These are phyloP conservation scores for Penicillium samsonianum DNA, from an alignment of 495 filamentous ascomycete genomes.

Conservation along the genomic window DNA sequence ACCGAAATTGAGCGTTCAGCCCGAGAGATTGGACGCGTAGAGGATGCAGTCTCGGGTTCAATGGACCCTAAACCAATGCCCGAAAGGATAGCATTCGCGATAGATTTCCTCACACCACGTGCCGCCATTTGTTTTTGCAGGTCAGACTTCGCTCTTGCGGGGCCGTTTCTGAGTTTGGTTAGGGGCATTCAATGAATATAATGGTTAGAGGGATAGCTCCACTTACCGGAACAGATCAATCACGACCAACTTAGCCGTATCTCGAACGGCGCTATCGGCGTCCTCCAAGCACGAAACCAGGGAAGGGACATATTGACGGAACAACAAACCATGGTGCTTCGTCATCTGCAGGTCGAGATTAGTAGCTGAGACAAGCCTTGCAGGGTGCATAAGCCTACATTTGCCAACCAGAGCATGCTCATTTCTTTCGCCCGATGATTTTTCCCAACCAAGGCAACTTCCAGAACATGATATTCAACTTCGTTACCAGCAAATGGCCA, in stretches of 20 bases:
- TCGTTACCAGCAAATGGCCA: slow-evolving; percentile 67
- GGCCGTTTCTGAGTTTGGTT: slow-evolving; percentile 59
- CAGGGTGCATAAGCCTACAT: slow-evolving; percentile 53
- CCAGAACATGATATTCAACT: slow-evolving; percentile 77
- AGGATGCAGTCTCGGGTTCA: slow-evolving; percentile 28
- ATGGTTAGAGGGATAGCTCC: slow-evolving; percentile 25
- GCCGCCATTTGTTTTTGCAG: slow-evolving; percentile 77
- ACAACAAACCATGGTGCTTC: slow-evolving; percentile 70
- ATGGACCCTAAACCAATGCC: slow-evolving; percentile 58
- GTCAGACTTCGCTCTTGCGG: slow-evolving; percentile 81
- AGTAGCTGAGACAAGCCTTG: slow-evolving; percentile 7
- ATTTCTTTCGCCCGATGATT: slow-evolving; percentile 81
- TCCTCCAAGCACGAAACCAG: slow-evolving; percentile 87
- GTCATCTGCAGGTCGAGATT: slow-evolving; percentile 60
- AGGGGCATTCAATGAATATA: slow-evolving; percentile 12
- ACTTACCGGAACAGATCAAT: slow-evolving; percentile 80
- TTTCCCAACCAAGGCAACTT: slow-evolving; percentile 73
- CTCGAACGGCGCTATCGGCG: slow-evolving; percentile 81
- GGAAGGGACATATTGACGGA: slow-evolving; percentile 76
- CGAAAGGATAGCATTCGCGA: slow-evolving; percentile 73
- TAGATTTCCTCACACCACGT: slow-evolving; percentile 79
- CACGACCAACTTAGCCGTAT: slow-evolving; percentile 75
- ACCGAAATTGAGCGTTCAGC: slow-evolving; percentile 41
- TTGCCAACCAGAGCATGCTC: slow-evolving; percentile 74
- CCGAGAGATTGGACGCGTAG: slow-evolving; percentile 45